Conservation (phyloP, 768 basidiomycete genomes). For the Paxillus involutus region DNA sequence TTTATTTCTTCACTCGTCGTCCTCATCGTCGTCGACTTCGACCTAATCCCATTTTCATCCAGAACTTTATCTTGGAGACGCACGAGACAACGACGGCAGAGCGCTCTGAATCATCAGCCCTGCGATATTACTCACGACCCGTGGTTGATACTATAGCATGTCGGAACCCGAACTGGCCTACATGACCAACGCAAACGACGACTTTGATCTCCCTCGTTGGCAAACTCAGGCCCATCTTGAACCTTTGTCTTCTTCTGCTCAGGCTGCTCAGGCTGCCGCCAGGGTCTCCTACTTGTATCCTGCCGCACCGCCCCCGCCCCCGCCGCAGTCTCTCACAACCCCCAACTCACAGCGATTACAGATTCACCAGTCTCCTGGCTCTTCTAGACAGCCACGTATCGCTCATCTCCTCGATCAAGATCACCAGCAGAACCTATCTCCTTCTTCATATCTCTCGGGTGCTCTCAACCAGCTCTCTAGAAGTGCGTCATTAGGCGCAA, state of each 20-base stretch:
- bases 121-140: conserved; percentile 1
- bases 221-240: conserved; percentile 46
- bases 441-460: conserved; percentile 52
- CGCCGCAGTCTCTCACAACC: conserved; percentile 41
- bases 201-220: conserved; percentile 70
- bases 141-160: conserved; percentile 39
- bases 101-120: neutral
- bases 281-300: conserved; percentile 56
- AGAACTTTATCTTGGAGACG: neutral
- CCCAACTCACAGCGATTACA: conserved; percentile 48
- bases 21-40: conserved; percentile 16
- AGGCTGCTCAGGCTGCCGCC: conserved; percentile 50
- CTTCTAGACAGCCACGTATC: conserved; percentile 59
- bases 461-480: conserved; percentile 57
- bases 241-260: conserved; percentile 56
- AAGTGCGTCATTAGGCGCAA: conserved; percentile 62
- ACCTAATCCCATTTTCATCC: neutral
- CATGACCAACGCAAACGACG: conserved; percentile 78
- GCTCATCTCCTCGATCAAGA: conserved; percentile 70
- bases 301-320: conserved; percentile 40
- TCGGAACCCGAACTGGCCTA: conserved; percentile 74
- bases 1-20: conserved; percentile 15
- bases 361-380: conserved; percentile 45
- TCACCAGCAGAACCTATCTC: conserved; percentile 41
- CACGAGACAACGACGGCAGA: conserved; percentile 2